A percentile compares a stretch with the other conserved stretches of the same genome.
phyloP scores from a whole-genome alignment of 768 basidiomycete species.

The Leccinum longicurvipes region DNA sequence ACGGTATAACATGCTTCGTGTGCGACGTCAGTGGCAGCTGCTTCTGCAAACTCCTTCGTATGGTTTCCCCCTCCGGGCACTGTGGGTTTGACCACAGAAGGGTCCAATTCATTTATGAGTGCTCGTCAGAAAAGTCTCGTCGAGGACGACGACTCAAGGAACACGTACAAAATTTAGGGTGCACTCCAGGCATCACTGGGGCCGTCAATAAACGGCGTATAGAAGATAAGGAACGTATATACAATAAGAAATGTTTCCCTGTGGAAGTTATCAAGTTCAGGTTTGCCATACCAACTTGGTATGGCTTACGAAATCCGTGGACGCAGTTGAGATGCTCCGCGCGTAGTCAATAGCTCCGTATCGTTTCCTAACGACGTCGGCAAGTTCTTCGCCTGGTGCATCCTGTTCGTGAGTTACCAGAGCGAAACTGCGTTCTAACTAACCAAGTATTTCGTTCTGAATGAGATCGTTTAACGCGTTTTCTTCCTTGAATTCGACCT shows the following conservation, averaged over 20 bases:
- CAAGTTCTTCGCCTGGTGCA: slow-evolving; percentile 41
- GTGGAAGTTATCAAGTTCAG: not conserved
- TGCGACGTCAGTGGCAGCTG: slow-evolving; percentile 56
- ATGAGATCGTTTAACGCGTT: slow-evolving; percentile 50
- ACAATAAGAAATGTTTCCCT: slow-evolving; percentile 70
- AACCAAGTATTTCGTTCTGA: slow-evolving; percentile 64
- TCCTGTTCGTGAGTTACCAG: slow-evolving; percentile 39
- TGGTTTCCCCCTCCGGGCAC: slow-evolving; percentile 73
- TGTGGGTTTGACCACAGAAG: slow-evolving; percentile 43
- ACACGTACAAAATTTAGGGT: slow-evolving; percentile 57
- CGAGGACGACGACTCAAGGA: not conserved
- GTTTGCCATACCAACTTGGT: not conserved
- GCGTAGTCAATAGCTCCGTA: slow-evolving; percentile 60
- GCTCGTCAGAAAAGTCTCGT: not conserved
- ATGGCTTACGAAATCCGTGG: slow-evolving; percentile 77
- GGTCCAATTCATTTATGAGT: not conserved
- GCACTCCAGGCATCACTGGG: slow-evolving; percentile 59
- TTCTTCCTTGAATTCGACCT: slow-evolving; percentile 39
- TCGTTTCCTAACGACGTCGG: slow-evolving; percentile 53
- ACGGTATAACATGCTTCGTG: slow-evolving; percentile 67
- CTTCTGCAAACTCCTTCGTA: slow-evolving; percentile 60
- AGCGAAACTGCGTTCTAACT: not conserved
- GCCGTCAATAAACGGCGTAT: not conserved
- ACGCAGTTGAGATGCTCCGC: slow-evolving; percentile 67
- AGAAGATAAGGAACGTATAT: not conserved